These are phyloP conservation scores for Puccinia polysora DNA, from an alignment of 1,284 basidiomycete genomes.

Conservation along the genomic window DNA sequence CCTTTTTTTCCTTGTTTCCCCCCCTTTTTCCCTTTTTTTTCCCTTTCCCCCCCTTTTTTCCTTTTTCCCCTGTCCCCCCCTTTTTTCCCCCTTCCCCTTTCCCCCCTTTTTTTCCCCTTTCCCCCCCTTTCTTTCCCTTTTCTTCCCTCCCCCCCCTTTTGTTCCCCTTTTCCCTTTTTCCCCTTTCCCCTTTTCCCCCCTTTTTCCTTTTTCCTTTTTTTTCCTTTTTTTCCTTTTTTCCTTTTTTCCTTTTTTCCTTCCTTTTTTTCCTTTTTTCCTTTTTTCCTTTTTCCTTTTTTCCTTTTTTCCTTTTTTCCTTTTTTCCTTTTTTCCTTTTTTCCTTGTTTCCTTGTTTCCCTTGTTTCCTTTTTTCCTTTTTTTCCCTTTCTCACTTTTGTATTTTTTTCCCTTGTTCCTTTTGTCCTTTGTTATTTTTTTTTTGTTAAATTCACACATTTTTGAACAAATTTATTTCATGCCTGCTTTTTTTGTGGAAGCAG, in stretches of 20 bases:
- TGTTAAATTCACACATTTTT: too few species aligned
- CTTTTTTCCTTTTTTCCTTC: background rate
- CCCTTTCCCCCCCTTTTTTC: too few species aligned
- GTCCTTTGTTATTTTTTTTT: background rate
- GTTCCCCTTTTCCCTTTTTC: background rate
- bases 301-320: background rate
- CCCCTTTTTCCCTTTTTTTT: too few species aligned
- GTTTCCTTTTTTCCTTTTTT: background rate
- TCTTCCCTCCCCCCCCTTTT: background rate
- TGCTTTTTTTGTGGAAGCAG: too few species aligned
- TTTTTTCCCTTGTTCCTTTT: background rate
- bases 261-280: background rate
- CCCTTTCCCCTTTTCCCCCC: background rate
- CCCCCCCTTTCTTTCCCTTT: too few species aligned
- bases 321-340: background rate
- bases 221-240: background rate
- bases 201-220: background rate
- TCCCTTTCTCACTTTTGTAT: background rate
- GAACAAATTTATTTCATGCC: too few species aligned
- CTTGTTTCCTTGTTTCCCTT: background rate
- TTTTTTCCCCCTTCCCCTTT: too few species aligned
- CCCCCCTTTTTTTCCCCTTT: too few species aligned
- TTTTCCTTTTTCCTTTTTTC: background rate
- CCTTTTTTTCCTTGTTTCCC: too few species aligned
- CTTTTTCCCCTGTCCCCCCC: too few species aligned